Evolutionary conservation across 2,329 filamentous ascomycete species (phyloP).

Genomic region (Podosphaera fusca): DNA sequence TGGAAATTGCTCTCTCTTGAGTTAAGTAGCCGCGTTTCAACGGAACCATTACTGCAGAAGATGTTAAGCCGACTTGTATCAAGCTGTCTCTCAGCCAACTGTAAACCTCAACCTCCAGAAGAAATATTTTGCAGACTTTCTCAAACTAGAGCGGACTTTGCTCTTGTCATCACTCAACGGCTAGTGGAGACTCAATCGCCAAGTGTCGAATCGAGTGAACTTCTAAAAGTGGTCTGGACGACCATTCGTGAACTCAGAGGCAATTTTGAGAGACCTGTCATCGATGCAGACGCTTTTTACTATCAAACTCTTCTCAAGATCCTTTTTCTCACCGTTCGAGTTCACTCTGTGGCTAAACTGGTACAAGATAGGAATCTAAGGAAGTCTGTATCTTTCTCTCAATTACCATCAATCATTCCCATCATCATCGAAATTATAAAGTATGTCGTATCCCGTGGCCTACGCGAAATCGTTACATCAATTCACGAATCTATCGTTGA

Average conservation of each 20-base stretch:
- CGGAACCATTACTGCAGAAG: constrained; percentile 9
- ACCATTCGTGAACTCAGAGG: constrained; percentile 28
- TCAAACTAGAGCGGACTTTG: constrained; percentile 54
- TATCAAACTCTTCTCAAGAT: constrained; percentile 68
- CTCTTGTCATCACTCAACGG: constrained; percentile 60
- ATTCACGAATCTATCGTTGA: constrained; percentile 52
- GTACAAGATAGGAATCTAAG: constrained; percentile 8
- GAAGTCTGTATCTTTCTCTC: constrained; percentile 6
- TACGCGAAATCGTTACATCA: constrained; percentile 57
- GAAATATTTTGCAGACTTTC: constrained; percentile 62
- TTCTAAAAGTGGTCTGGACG: constrained; percentile 37
- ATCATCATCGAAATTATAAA: constrained; percentile 50
- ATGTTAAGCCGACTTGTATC: constrained; percentile 39
- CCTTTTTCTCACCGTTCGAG: constrained; percentile 59
- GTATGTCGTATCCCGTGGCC: constrained; percentile 56
- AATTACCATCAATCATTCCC: constrained; percentile 17
- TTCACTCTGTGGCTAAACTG: constrained; percentile 22
- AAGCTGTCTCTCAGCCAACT: constrained; percentile 60
- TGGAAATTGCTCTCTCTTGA: constrained; percentile 81
- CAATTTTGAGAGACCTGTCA: constrained; percentile 35
- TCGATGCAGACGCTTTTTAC: constrained; percentile 37
- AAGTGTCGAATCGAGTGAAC: constrained; percentile 25
- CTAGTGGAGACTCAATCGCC: constrained; percentile 35
- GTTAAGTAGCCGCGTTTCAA: constrained; percentile 34
- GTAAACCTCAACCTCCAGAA: constrained; percentile 46